These are phyloP conservation scores for Leccinum solheimii DNA, from an alignment of 1,284 basidiomycete genomes.

Conservation along the genomic window DNA sequence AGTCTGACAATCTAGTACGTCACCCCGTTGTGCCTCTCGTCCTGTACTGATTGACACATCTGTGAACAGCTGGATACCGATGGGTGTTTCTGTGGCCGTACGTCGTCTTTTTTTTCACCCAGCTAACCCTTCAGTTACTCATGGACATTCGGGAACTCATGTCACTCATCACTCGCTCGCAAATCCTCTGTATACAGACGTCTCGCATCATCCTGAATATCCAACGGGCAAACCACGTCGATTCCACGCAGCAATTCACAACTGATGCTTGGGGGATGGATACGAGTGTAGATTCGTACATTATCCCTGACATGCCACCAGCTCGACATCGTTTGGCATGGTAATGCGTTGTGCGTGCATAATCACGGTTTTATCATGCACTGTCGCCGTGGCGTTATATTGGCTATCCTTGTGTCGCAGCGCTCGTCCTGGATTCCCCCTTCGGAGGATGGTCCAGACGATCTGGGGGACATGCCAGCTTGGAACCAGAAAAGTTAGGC, in stretches of 20 bases:
- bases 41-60: conserved; percentile 1
- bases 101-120: background rate
- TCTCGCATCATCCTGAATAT: conserved; percentile 27
- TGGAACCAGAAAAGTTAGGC: background rate
- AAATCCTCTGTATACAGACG: conserved; percentile 10
- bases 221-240: background rate
- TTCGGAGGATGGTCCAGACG: background rate
- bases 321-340: background rate
- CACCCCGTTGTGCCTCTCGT: background rate
- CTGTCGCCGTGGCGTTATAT: background rate
- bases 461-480: background rate
- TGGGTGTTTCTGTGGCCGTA: conserved; percentile 19
- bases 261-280: conserved; percentile 22
- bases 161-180: background rate
- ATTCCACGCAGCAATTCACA: conserved; percentile 6
- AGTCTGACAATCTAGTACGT: conserved; percentile 19
- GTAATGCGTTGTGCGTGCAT: background rate
- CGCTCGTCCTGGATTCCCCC: background rate
- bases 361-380: background rate
- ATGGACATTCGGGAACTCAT: background rate
- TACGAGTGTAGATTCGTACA: conserved; percentile 18
- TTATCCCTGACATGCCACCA: conserved; percentile 5
- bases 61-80: conserved; percentile 23
- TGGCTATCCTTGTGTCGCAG: background rate
- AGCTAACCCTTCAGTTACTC: background rate